A percentile compares a stretch with the other conserved stretches of the same genome.
Conservation (phyloP, 129 eudicot species). For the Lactuca saligna region DNA sequence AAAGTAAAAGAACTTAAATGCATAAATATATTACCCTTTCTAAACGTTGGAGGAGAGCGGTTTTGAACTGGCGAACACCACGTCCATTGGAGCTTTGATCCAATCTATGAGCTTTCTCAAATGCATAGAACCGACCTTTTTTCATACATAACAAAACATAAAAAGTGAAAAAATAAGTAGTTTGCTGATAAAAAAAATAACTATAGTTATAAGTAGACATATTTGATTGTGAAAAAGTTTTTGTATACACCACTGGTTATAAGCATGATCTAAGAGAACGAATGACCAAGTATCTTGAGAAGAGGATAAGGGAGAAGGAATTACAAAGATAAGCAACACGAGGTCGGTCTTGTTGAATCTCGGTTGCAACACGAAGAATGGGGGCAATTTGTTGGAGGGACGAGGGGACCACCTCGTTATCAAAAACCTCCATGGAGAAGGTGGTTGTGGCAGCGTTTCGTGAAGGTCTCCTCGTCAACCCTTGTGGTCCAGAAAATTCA, state of each 20-base stretch:
- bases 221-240: too few species aligned
- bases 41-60: conserved; percentile 80
- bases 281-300: neutral
- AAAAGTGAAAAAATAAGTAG: neutral
- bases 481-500: conserved; percentile 29
- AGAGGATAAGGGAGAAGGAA: conserved; percentile 12
- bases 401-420: conserved; percentile 90
- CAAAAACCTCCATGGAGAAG: conserved; percentile 89
- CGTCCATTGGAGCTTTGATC: conserved; percentile 90
- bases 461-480: conserved; percentile 67
- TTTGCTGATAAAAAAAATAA: neutral
- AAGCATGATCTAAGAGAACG: neutral
- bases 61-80: conserved; percentile 93
- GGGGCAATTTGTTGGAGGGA: conserved; percentile 89
- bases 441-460: conserved; percentile 85
- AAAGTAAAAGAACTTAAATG: neutral
- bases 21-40: conserved; percentile 56
- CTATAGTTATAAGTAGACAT: neutral
- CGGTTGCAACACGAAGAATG: conserved; percentile 85
- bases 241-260: too few species aligned
- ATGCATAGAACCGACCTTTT: conserved; percentile 85
- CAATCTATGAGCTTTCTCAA: conserved; percentile 90
- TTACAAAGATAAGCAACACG: conserved; percentile 95
- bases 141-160: neutral
- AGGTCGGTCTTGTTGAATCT: conserved; percentile 74